A percentile compares a stretch with the other conserved stretches of the same genome.
These are phyloP conservation scores for Fusarium dimerum DNA, from an alignment of 2,329 filamentous ascomycete species.

Conservation along the genomic window DNA sequence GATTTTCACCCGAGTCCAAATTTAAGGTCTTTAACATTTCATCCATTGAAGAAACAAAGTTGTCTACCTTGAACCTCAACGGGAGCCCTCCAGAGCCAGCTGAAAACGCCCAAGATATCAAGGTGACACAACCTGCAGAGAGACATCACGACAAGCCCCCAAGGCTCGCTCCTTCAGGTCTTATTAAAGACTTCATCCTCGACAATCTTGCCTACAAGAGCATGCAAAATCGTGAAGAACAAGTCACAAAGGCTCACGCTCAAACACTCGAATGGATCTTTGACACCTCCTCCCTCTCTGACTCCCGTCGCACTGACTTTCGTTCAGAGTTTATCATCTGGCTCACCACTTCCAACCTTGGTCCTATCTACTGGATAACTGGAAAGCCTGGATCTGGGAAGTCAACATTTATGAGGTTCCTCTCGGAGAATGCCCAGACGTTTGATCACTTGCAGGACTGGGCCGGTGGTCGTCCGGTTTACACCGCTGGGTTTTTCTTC, in stretches of 20 bases:
- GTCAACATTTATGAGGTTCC: slow-evolving; percentile 45
- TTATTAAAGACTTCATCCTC: slow-evolving; percentile 34
- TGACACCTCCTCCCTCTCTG: slow-evolving; percentile 1
- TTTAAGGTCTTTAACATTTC: not conserved
- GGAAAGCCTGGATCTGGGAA: slow-evolving; percentile 49
- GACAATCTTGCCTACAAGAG: slow-evolving; percentile 34
- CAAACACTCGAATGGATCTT: slow-evolving; percentile 42
- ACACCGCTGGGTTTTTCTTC: slow-evolving; percentile 45
- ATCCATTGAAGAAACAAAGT: no score
- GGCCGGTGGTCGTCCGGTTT: slow-evolving; percentile 27
- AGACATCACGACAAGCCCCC: no score
- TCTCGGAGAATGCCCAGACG: slow-evolving; percentile 27
- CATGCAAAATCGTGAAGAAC: slow-evolving; percentile 34
- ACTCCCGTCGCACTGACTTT: slow-evolving; percentile 3
- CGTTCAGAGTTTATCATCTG: slow-evolving; percentile 28
- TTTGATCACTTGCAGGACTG: slow-evolving; percentile 25
- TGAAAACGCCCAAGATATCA: not conserved
- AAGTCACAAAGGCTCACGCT: slow-evolving; percentile 32
- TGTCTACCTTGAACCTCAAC: no score
- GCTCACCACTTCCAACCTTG: slow-evolving; percentile 22
- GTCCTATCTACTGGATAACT: slow-evolving; percentile 38
- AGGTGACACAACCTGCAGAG: not conserved
- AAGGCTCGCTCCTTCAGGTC: slow-evolving; percentile 14
- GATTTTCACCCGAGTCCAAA: slow-evolving; percentile 1
- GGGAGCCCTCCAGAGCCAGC: no score